These are phyloP conservation scores for Choanephora cucurbitarum DNA, from an alignment of 371 early-diverging fungal genomes.

Conservation along the genomic window DNA sequence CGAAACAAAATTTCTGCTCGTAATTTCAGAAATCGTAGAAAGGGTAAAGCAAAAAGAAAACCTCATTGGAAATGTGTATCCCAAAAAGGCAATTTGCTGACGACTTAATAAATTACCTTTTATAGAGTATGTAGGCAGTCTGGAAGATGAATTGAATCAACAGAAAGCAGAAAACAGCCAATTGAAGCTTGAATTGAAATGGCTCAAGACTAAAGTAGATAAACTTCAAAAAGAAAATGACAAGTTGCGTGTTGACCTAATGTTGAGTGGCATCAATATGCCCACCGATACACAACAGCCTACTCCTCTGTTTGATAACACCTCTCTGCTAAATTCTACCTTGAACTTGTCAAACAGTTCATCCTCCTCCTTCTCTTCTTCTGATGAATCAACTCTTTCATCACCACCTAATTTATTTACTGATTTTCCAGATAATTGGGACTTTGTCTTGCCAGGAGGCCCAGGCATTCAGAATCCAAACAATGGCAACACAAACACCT, in stretches of 20 bases:
- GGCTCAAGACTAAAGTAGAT: constrained; percentile 32
- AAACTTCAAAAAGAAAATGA: constrained; percentile 39
- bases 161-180: constrained; percentile 55
- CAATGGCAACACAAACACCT: constrained; percentile 23
- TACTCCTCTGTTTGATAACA: constrained; percentile 11
- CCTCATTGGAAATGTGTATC: too few species aligned
- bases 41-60: too few species aligned
- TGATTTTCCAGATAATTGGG: constrained; percentile 29
- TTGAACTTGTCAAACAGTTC: constrained; percentile 11
- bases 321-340: constrained; percentile 14
- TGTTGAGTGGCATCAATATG: constrained; percentile 20
- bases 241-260: constrained; percentile 34
- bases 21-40: constrained; percentile 85
- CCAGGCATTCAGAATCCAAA: neutral
- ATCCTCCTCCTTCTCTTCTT: constrained; percentile 22
- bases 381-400: constrained; percentile 24
- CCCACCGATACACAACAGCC: constrained; percentile 4
- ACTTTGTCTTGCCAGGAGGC: constrained; percentile 25
- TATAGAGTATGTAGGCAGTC: constrained; percentile 73
- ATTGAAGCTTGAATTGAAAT: constrained; percentile 55
- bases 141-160: constrained; percentile 63
- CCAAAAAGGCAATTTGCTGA: constrained; percentile 17
- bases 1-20: constrained; percentile 91
- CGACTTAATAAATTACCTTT: constrained; percentile 19
- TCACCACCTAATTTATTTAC: constrained; percentile 30